Base-by-base conservation (phyloP, 2,329 filamentous ascomycete species). In the Talaromyces sp. region DNA sequence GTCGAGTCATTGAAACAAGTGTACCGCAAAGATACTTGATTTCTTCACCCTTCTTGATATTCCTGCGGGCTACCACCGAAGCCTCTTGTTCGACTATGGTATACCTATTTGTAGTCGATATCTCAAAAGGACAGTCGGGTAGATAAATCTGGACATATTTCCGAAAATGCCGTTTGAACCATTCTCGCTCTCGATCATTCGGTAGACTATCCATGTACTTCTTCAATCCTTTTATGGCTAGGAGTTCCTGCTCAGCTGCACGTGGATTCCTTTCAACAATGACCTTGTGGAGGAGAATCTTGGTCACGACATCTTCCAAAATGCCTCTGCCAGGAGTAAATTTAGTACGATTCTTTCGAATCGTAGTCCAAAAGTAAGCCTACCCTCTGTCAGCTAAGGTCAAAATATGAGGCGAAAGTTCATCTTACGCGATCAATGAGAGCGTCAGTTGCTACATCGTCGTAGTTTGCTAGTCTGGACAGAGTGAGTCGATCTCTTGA, bases 351-450 rank as follows among this genome's bases (percentile, higher is more conserved):
- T 98, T 97, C 80, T 99, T 99, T 69, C 94, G 93, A 66, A 97
- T 97, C 3, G 87, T 91, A 6, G 94, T 94, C 94, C 95, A 98
- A 82, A 95, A 99, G 79, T 91, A 97, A 10, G 92, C 90, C 94
- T 97, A 70, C 25, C 66, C 57, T 31, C 33, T 67, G 62, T 62
- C 65, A 27, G 31, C 59, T 10, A 19, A 22, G 8, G 52, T 33
- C 52, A 65, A 56, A 56, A 6, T 9, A 13, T 39, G 50, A 59
- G 35, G 62, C 61, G 66, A 67, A 66, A 39, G 1, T 49, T 85
- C 90, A 80, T 85, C 65, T 61, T 37, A 97, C 94, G 81, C 94
- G 92, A 79, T 99, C 95, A 67, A 99, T 89, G 62, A 99, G 87
- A 70, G 92, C 91, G 85, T 99, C 95, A 8, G 95, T 99, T 68